Base-by-base conservation (phyloP, 108 stramenopile species). In the Chaetoceros tenuissimus region DNA sequence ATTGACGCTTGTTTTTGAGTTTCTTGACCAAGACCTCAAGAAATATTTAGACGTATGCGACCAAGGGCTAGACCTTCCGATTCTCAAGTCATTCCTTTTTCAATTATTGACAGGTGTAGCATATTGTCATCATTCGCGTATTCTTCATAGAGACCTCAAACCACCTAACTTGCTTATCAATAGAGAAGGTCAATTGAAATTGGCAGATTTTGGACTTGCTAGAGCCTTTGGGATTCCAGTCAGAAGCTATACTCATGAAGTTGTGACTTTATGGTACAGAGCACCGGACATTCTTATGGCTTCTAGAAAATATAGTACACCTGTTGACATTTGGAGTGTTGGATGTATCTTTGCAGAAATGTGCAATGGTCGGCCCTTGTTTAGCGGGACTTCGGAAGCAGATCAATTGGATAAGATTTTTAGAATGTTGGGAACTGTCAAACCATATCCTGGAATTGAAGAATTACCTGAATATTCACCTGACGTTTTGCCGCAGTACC, bases 191-290 rank as follows among this genome's bases (percentile, higher is more conserved):
- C 90, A 98, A 68, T 69, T 99, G 10, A 99, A 99, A 84, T 75
- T 99, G 19, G 99, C 99, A 0, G 99, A 99, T 63, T 99, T 99
- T 79, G 99, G 99, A 21, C 72, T 99, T 26, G 97, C 97, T 0
- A 55, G 99, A 29, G 97, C 97, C 3, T 99, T 98, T 73, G 96
- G 95, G 0, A 97, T 99, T 46, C 99, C 99, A 13, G 94, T 98
- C 1, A 62, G 99, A 19, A 69, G 73, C 28, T 96, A 94, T 60
- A 96, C 95, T 0, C 91, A 93, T 61, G 95, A 92, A 71, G 90
- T 99, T 29, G 98, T 99, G 1, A 99, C 98, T 3, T 73, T 99
- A 47, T 99, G 98, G 98, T 99, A 99, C 62, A 82, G 98, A 17
- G 95, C 98, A 8, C 98, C 98, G 0, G 98, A 99, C 66, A 96